Conservation (phyloP, 257 asterid species). For the Scutellaria baicalensis region DNA sequence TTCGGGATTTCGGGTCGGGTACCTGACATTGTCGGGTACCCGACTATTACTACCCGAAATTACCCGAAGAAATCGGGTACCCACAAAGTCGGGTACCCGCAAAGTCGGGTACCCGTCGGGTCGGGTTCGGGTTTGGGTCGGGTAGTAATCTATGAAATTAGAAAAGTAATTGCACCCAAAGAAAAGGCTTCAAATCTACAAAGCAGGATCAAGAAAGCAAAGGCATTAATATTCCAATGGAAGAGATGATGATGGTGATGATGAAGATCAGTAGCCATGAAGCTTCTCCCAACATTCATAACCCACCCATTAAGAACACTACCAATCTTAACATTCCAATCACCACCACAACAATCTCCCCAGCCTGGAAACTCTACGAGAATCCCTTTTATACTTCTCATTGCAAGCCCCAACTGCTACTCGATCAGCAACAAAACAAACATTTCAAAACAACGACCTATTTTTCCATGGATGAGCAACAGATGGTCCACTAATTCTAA, state of each 20-base stretch:
- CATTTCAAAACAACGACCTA: too few relatives aligned
- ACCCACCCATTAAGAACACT: neutral
- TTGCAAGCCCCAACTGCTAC: constrained; percentile 2
- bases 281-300: constrained; percentile 7
- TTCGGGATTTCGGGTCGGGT: too few relatives aligned
- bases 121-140: too few relatives aligned
- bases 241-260: constrained; percentile 52
- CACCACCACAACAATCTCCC: constrained; percentile 17
- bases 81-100: too few relatives aligned
- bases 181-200: constrained; percentile 5
- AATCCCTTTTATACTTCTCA: constrained; percentile 57
- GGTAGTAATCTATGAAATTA: too few relatives aligned
- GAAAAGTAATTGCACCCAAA: neutral
- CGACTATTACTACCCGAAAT: too few relatives aligned
- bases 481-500: too few relatives aligned
- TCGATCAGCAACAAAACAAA: constrained; percentile 16
- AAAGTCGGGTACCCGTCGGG: too few relatives aligned
- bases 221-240: constrained; percentile 22
- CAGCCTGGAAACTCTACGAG: constrained; percentile 82
- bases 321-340: constrained; percentile 21
- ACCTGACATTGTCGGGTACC: too few relatives aligned
- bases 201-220: constrained; percentile 19
- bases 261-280: constrained; percentile 52
- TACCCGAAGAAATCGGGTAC: too few relatives aligned
- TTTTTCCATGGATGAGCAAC: too few relatives aligned